These are phyloP conservation scores for Chloris gayana DNA, from an alignment of 176 grass and related monocot genomes.

Conservation along the genomic window DNA sequence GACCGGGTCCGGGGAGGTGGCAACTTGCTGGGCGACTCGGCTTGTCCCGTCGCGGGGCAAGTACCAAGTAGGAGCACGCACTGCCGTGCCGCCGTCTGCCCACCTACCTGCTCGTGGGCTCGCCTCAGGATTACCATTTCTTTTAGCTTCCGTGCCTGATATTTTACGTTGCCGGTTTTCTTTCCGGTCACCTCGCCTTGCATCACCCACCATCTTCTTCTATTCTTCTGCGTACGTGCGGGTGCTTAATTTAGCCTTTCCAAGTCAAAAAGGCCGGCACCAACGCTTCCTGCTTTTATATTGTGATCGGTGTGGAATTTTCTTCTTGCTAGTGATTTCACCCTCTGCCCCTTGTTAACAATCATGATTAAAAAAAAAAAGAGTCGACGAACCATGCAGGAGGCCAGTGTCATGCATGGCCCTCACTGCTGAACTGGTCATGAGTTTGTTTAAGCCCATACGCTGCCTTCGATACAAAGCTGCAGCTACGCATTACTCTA, in stretches of 20 bases:
- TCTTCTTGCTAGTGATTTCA: not conserved
- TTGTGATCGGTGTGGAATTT: not conserved
- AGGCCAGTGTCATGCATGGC: not conserved
- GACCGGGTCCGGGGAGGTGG: not conserved
- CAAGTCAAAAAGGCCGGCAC: constrained; percentile 34
- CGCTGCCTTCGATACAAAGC: not conserved
- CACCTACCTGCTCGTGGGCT: not conserved
- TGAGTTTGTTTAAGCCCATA: not conserved
- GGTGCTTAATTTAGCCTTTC: not conserved
- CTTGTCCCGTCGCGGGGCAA: not conserved
- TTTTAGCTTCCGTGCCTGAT: not conserved
- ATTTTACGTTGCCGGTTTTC: constrained; percentile 19
- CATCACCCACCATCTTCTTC: constrained; percentile 22
- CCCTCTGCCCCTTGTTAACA: not conserved
- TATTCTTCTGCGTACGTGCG: constrained; percentile 23
- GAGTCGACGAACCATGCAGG: not conserved
- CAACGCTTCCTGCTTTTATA: not conserved
- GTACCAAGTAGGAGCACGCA: not conserved
- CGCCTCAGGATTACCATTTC: not conserved
- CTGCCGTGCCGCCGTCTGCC: not conserved
- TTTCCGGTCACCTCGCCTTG: not conserved
- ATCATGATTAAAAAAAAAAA: not conserved
- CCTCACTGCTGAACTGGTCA: not conserved
- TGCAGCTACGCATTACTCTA: not conserved
- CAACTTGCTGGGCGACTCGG: not conserved